phyloP scores from a whole-genome alignment of 164 flowering plant species.

The Magnolia changhungtana region DNA sequence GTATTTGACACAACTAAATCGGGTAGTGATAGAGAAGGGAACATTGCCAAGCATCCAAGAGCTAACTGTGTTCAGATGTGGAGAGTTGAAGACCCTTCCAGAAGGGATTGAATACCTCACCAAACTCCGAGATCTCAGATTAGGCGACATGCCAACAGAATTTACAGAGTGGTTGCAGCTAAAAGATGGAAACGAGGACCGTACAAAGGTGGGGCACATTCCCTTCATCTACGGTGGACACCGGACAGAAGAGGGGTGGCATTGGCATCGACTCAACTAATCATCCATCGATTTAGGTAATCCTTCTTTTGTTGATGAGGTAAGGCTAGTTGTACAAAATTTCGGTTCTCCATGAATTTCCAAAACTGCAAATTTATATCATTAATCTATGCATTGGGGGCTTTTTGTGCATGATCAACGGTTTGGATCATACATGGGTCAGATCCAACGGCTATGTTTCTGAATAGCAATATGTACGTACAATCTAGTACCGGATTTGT shows the following conservation, averaged over 20 bases:
- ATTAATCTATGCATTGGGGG: too few species aligned
- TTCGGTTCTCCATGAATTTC: too few species aligned
- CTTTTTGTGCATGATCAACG: too few species aligned
- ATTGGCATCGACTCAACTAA: too few species aligned
- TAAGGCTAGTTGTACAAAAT: too few species aligned
- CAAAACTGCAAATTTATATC: too few species aligned
- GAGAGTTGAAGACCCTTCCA: conserved; percentile 2
- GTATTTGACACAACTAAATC: neutral
- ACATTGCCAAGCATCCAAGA: conserved; percentile 2
- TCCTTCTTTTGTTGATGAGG: too few species aligned
- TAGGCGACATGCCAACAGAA: neutral
- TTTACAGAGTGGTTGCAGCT: neutral
- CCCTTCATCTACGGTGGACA: neutral
- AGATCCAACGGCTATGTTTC: too few species aligned
- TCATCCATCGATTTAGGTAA: too few species aligned
- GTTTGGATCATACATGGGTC: too few species aligned
- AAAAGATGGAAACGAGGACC: neutral
- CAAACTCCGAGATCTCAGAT: neutral
- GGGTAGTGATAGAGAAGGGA: neutral
- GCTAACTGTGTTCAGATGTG: neutral
- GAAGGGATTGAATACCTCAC: neutral
- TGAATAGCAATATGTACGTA: too few species aligned
- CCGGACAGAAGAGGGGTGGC: neutral
- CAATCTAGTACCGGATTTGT: too few species aligned
- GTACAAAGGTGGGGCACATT: neutral